Evolutionary conservation across 225 moss, liverwort and hornwort species (phyloP), one percentile per base, ranked within the genome.

Genomic region (Asterella californica): DNA sequence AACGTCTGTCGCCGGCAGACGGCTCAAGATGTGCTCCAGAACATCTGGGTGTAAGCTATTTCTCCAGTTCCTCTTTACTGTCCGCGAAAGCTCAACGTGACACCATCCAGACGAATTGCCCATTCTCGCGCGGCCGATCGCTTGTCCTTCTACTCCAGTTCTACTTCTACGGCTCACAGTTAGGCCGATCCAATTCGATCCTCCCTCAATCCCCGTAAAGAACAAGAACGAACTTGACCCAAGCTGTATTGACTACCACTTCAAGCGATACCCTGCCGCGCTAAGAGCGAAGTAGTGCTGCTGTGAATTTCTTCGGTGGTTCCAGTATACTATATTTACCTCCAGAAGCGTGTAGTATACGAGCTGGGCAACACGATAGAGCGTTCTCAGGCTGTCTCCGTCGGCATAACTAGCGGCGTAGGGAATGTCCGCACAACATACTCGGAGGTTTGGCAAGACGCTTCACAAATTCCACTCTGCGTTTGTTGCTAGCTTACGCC

Each of bases 1-100:
- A n/a, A 79, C 52, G n/a, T 79, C 79, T 24, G 53, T 70, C 19
- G 70, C 52, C 52, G 79, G 79, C 68, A 79, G 33, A 1, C 79
- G 79, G 19, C 45, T 45, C 60, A 79, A 18, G 52, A 79, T 79
- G 68, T 70, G 68, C 33, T 79, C 79, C 68, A 79, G 25, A 27
- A 79, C 50, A 18, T 79, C 79, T 22, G 30, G 33, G 38, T 69
- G 52, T n/a, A 79, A 47, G 69, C 24, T 70, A 27, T 38, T 19
- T 38, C 27, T 37, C 49, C 36, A 21, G 18, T 37, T 79, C 52
- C 9, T 36, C 55, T 18, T n/a, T 22, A 18, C 59, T n/a, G 18
- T 76, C 15, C 76, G 59, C 59, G n/a, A 14, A 32, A 76, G 22
- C 27, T 74, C 53, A 9, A n/a, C 9, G 4, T n/a, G 49, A 67